Base-by-base conservation (phyloP, 2,329 filamentous ascomycete species). In the Madurella mycetomatis region DNA sequence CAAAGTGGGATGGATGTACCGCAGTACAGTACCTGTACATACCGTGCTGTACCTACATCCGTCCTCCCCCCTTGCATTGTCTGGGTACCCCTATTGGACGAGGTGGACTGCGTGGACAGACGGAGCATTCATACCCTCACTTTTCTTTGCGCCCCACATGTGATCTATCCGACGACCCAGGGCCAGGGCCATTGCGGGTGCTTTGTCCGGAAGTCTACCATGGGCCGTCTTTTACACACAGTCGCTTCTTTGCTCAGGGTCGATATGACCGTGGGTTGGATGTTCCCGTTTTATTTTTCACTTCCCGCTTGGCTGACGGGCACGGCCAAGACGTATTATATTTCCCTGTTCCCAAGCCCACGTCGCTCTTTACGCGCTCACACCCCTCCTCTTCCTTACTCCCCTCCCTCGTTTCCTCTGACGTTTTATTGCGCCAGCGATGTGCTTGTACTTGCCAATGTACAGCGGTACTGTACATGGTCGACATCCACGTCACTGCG, bases 101-200 rank as follows among this genome's bases (percentile, higher is more conserved):
- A 25, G 25, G 25, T 31, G 34, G 37, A n/a, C 31, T 9, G 40
- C 31, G 18, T 31, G 40, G 9, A 44, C 34, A 37, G 30, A 41
- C 2, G 25, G 30, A 48, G 45, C 11, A 30, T 45, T 18, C 31
- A 30, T 41, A 40, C 42, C 47, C 48, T 39, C 43, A 34, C 5
- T 52, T 62, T 57, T 47, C 51, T 43, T 34, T 50, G 47, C 49
- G 55, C 56, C 62, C 60, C 63, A 60, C 58, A 49, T 53, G 50
- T 59, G 57, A 56, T 49, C 57, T 59, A 55, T 56, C 58, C 47
- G 45, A 53, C 53, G 43, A 55, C 55, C 60, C 60, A 57, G 59
- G 59, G 55, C 53, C 58, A 56, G 56, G 53, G 59, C 54, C 60
- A 48, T 51, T 59, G 56, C 51, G 52, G 54, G 53, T 57, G 47